These are phyloP conservation scores for Globisporangium paroecandrum DNA, from an alignment of 352 stramenopile genomes.

Conservation along the genomic window DNA sequence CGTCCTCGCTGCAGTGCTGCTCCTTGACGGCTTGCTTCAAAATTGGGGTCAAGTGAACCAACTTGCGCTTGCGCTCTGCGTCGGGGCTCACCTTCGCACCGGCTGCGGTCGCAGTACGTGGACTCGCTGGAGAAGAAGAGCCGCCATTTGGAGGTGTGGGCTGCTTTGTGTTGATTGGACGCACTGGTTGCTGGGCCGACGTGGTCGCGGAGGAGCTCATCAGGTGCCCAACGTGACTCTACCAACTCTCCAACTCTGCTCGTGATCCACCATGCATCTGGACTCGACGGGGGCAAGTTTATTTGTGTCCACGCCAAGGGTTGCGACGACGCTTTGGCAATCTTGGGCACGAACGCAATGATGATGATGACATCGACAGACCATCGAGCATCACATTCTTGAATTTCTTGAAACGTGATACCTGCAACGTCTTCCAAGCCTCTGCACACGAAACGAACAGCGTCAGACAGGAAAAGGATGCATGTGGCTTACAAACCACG, in stretches of 20 bases:
- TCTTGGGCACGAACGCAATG: neutral
- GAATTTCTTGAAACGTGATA: neutral
- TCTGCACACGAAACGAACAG: neutral
- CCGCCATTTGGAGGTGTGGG: neutral
- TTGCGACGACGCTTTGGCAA: neutral
- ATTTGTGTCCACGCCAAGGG: neutral
- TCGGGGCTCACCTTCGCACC: conserved; percentile 4
- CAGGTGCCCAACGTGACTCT: neutral
- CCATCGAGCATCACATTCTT: neutral
- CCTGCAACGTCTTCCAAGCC: neutral
- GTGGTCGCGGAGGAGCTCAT: conserved; percentile 2
- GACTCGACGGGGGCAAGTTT: neutral
- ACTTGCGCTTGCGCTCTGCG: conserved; percentile 40
- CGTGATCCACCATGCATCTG: neutral
- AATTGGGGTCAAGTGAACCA: conserved; percentile 50
- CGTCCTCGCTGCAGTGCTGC: conserved; percentile 40
- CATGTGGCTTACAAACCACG: conserved; percentile 1
- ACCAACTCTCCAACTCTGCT: neutral
- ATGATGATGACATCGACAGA: neutral
- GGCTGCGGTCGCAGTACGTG: conserved; percentile 2
- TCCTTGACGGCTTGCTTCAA: conserved; percentile 44
- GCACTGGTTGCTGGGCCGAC: neutral
- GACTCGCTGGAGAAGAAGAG: conserved; percentile 3
- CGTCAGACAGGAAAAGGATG: neutral
- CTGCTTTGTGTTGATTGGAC: conserved; percentile 3